Base-by-base conservation (phyloP, 1,284 basidiomycete species). In the Ganoderma lucidum region DNA sequence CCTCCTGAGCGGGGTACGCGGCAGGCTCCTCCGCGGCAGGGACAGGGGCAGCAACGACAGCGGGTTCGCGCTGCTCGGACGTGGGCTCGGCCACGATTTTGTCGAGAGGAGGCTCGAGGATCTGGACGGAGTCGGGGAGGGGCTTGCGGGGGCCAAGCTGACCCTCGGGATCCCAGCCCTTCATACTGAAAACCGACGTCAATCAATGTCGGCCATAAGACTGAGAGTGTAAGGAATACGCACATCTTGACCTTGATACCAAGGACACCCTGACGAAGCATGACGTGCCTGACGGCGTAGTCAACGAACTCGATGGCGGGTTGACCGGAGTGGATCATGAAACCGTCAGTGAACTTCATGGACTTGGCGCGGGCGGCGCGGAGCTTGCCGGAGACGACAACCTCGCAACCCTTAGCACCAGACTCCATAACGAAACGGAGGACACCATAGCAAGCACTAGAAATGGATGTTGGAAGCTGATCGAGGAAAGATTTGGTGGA, bases 241-340 rank as follows among this genome's bases (percentile, higher is more conserved):
- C 78, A 96, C 95, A 99, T 99, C 88, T 99, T 99, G 82, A 99
- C 98, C 86, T 99, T 99, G 89, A 99, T 99, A 81, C 98, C 98
- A 75, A 99, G 91, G 71, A 99, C 98, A 93, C 98, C 98, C 84
- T 99, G 98, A 81, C 96, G 94, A 79, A 99, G 92, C 79, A 99
- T 90, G 78, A 99, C 98, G 88, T 99, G 98, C 77, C 98, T 92
- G 79, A 99, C 97, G 73, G 98, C 98, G 80, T 96, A 91, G 87
- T 99, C 97, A 72, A 99, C 96, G 79, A 97, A 99, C 83, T 99
- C 98, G 73, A 92, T 87, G 68, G 92, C 93, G 78, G 98, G 98
- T 87, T 99, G 97, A 90, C 98, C 98, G 75, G 98, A 99, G 92
- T 99, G 98, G 83, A 99, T 97, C 96, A 99, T 99, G 93, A 98